Base-by-base conservation (phyloP, 2,329 filamentous ascomycete genomes). In the Fusarium abutilonis region DNA sequence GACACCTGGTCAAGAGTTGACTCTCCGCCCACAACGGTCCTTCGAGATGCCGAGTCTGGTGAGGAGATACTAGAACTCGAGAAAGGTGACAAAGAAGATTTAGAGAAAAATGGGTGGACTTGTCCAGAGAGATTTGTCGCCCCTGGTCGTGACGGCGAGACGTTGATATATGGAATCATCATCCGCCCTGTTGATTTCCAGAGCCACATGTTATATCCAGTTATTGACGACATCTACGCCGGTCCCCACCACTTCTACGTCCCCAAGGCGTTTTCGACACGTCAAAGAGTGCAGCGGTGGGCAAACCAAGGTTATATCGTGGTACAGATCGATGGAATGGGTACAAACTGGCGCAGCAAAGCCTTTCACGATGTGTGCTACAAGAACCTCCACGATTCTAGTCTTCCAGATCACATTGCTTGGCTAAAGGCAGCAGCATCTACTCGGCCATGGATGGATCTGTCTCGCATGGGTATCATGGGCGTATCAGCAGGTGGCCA, bases 401-500 rank as follows among this genome's bases (percentile, higher is more conserved):
- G 72, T 0, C 68, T 75, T 26, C 63, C 66, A 10, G 73, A 74
- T 7, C 72, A 73, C 28, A 71, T 73, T 4, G 52, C 63, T 5
- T 74, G 73, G 73, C 56, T 72, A 8, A 55, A 64, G 6, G 61
- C 70, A n/a, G 73, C 69, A 0, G 70, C 70, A 6, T 44, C 52
- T n/a, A 64, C 61, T 15, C 63, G 69, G 1, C 68, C 68, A 2
- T 73, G 68, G 66, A 69, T 73, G 70, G 66, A 74, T 31, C 36
- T 68, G 0, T 63, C 69, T 3, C 66, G 70, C 6, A 68, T 74
- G 5, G 73, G 73, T 8, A 60, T 73, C 43, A 66, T 64, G 42
- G 73, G 73, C 4, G 56, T 45, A 11, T 75, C 73, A 10, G 68
- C 73, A 3, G 73, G 73, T 21, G 73, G 73, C 2, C 72, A 74